Evolutionary conservation across 768 basidiomycete genomes (phyloP).

Genomic region (Mycena amicta): DNA sequence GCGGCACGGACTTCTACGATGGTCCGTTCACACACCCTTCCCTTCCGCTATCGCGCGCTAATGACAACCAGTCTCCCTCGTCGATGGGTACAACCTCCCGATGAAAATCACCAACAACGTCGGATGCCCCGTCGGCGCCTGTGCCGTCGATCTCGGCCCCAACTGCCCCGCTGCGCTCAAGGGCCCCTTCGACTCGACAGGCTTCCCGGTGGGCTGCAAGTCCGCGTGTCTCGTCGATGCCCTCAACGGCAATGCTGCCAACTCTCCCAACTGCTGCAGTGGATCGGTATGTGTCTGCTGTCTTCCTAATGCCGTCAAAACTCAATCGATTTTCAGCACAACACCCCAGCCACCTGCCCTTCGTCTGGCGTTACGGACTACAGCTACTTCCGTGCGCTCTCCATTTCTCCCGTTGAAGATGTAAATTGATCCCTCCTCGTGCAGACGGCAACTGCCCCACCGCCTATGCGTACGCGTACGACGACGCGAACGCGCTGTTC

Average conservation of each 20-base stretch:
- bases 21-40: constrained; percentile 15
- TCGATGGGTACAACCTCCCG: constrained; percentile 52
- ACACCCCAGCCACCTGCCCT: constrained; percentile 22
- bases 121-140: constrained; percentile 40
- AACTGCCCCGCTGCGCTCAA: constrained; percentile 38
- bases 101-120: constrained; percentile 43
- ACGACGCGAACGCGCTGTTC: constrained; percentile 53
- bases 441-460: constrained; percentile 36
- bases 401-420: no score
- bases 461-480: constrained; percentile 50
- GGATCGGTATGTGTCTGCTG: not conserved
- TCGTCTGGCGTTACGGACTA: constrained; percentile 22
- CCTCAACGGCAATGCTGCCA: constrained; percentile 2
- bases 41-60: not conserved
- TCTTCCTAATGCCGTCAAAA: not conserved
- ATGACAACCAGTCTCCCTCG: constrained; percentile 34
- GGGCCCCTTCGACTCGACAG: constrained; percentile 37
- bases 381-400: constrained; percentile 21
- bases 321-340: not conserved
- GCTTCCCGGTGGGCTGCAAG: constrained; percentile 36
- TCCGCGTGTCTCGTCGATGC: constrained; percentile 26
- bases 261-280: constrained; percentile 22
- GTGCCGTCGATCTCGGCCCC: constrained; percentile 48
- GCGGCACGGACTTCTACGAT: constrained; percentile 36
- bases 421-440: not conserved